Evolutionary conservation across 805 yeast species (phyloP).

Genomic region (Tanozyma kutaoensis): DNA sequence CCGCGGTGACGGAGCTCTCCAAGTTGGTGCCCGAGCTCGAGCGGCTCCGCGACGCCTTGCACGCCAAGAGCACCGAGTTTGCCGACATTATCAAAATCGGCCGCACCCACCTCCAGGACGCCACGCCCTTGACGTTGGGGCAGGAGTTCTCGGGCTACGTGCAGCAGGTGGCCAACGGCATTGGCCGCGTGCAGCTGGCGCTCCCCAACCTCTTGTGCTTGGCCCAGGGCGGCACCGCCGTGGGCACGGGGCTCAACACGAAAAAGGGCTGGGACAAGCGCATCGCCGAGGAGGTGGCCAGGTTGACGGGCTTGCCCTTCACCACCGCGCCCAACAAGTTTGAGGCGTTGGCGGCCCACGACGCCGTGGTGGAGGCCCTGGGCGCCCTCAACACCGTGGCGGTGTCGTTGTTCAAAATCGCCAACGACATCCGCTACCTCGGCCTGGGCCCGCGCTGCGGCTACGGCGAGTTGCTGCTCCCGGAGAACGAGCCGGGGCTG

Average conservation of each 20-base stretch:
- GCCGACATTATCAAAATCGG: conserved; percentile 90
- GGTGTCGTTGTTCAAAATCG: conserved; percentile 86
- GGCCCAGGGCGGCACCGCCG: conserved; percentile 99
- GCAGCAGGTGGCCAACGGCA: conserved; percentile 85
- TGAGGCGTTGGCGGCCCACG: conserved; percentile 98
- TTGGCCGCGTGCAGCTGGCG: conserved; percentile 66
- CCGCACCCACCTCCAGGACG: conserved; percentile 97
- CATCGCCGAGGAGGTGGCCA: conserved; percentile 76
- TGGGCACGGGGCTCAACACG: conserved; percentile 97
- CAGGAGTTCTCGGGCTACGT: conserved; percentile 97
- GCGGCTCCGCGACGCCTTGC: conserved; percentile 65
- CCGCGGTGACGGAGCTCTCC: conserved; percentile 84
- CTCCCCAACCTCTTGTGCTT: conserved; percentile 67
- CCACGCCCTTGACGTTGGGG: conserved; percentile 94
- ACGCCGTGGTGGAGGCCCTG: conserved; percentile 93
- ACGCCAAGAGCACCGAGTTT: conserved; percentile 72
- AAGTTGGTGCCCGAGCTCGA: conserved; percentile 71
- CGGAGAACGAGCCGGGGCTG: conserved; percentile 98
- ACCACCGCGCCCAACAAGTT: conserved; percentile 96
- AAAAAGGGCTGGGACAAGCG: conserved; percentile 77
- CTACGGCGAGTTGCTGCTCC: conserved; percentile 87
- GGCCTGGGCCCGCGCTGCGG: conserved; percentile 99
- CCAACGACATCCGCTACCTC: conserved; percentile 94
- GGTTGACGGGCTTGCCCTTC: conserved; percentile 80
- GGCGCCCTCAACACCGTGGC: conserved; percentile 97